Evolutionary conservation across 176 grass and related monocot genomes (phyloP), one percentile per base, ranked within the genome.

Genomic region (Miscanthus lutarioriparius): DNA sequence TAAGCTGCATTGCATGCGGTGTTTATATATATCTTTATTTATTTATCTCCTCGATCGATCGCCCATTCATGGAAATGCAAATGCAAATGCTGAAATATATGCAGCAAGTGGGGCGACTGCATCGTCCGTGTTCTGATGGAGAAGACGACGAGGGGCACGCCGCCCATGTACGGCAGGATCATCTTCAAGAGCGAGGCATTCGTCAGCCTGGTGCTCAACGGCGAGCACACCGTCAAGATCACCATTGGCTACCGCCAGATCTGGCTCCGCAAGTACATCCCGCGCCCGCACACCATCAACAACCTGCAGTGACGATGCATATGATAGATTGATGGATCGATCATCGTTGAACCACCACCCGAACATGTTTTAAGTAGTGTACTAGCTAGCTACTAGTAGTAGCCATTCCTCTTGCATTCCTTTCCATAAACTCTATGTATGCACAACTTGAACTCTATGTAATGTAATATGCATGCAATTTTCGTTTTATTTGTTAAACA

Each of bases 91-190:
- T 54, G 5, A 6, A 19, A 19, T 43, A 11, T 11, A 45, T 61
- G 51, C 41, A 87, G 84, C 61, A 87, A 75, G 22, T 91, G 80
- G 85, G 80, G 85, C 0, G 39, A 75, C 28, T 91, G 89, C 26
- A 72, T 91, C 6, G 85, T 80, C n/a, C 77, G 62, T 0, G 89
- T 87, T n/a, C 43, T 87, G 27, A 86, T 86, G 84, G 88, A 90
- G 67, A 86, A 79, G 80, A 79, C 72, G 4, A 4, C 53, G 0
- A 59, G 37, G 13, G 76, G 30, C 1, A 47, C 3, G 14, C 39
- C 26, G 15, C 64, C 81, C 2, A 83, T 85, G 71, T 91, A 91
- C 30, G 89, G 89, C 15, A 67, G 86, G 36, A 85, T 88, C 26
- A 80, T 91, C 67, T 88, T 91, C 82, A 72, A 22, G 32, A 88